Conservation (phyloP, 2,329 filamentous ascomycete genomes). For the Neocucurbitaria cava region DNA sequence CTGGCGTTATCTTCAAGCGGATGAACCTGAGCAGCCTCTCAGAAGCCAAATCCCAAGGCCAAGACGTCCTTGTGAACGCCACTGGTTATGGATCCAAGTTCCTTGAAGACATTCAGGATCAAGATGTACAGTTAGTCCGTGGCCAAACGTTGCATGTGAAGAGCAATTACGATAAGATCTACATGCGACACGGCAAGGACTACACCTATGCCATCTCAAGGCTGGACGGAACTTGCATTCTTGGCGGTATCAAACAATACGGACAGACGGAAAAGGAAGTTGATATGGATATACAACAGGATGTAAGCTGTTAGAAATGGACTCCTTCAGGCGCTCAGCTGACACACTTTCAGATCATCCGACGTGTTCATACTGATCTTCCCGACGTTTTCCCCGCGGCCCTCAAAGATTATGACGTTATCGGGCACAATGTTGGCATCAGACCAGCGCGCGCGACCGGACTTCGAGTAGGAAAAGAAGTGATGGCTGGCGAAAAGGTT, state of each 20-base stretch:
- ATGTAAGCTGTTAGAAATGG: not conserved
- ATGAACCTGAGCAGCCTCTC: not conserved
- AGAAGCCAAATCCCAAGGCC: not conserved
- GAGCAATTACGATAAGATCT: not conserved
- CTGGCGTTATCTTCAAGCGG: not conserved
- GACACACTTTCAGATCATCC: not conserved
- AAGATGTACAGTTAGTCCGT: not conserved
- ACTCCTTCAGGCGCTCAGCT: not conserved
- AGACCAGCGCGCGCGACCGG: not conserved
- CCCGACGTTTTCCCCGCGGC: not conserved
- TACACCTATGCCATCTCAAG: not conserved
- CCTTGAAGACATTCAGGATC: not conserved
- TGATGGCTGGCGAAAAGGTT: not conserved
- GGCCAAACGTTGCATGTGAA: not conserved
- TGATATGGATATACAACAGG: not conserved
- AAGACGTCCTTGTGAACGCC: not conserved
- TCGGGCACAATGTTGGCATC: not conserved
- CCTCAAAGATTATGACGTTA: not conserved
- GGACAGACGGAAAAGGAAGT: not conserved
- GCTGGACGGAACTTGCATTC: not conserved
- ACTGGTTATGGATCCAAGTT: not conserved
- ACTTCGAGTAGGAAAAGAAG: not conserved
- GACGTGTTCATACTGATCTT: not conserved
- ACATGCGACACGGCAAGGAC: not conserved
- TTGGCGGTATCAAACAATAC: not conserved